Evolutionary conservation across 768 basidiomycete genomes (phyloP), one percentile per base, ranked within the genome.

Genomic region (Lactarius hatsudake): DNA sequence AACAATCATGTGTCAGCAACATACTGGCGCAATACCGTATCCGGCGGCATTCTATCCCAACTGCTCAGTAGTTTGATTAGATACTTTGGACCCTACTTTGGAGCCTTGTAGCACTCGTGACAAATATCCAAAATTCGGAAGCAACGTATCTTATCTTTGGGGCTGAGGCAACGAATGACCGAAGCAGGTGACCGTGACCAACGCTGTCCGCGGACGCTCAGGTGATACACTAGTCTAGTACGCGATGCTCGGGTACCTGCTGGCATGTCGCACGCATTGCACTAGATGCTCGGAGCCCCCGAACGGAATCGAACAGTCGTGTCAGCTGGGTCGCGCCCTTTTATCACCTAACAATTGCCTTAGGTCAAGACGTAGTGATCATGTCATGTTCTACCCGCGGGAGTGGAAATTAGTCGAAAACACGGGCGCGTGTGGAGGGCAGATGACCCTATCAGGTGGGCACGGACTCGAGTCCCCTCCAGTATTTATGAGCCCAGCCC

Each of bases 361-460:
- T 63, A 12, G 7, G 18, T 38, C 32, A 23, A 7, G 23, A 23
- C 17, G 26, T 26, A 10, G 51, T 53, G 51, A 53, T 26, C 51
- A 23, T 53, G 51, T 26, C 51, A 26, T 53, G 26, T 5, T 40
- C 58, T 43, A 32, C 42, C 34, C 34, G 65, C 54, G 61, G 55
- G 30, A 64, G 57, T 38, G 36, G 45, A 59, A 64, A 28, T 59
- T 56, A 38, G 65, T 57, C 32, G 28, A 38, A 56, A 23, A 48
- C 34, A 30, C 43, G 32, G 48, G 56, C 55, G 61, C 65, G 55
- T 66, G 65, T 30, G 9, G 30, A 13, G 62, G 56, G 56, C 65
- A 66, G 61, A 66, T 66, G 65, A 66, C 61, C 51, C 56, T 51
- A 59, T 66, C 65, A 66, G 65, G 65, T 66, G 61, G 65, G 56